Base-by-base conservation (phyloP, 805 yeast genomes). In the Citeromyces matritensis region DNA sequence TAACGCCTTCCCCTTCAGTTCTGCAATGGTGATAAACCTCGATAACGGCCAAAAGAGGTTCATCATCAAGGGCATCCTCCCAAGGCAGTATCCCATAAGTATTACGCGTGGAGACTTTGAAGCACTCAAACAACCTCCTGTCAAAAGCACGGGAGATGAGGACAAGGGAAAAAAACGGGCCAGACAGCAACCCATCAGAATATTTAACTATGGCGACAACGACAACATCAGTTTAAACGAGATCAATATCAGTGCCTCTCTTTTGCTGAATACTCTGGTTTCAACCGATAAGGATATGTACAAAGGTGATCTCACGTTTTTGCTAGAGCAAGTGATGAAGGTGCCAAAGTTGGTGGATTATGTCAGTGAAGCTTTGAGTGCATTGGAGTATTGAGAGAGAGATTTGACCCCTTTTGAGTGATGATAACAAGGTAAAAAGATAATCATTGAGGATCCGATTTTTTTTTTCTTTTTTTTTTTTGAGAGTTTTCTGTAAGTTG, bases 61-160 rank as follows among this genome's bases (percentile, higher is more conserved):
- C 46, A 83, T 91, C 28, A 91, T 91, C 45, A 82, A 82, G 53
- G 97, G 98, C 9, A 82, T 91, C 35, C 85, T 81, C 49, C 97
- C 98, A 17, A 69, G 98, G 43, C 60, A 60, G 30, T 59, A 53
- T 30, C 65, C 76, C 2, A 75, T 77, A 23, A 55, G 53, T 31
- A 44, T 66, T 4, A 56, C 51, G 31, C 60, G 57, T 8, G 74
- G 70, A 3, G 64, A 63, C 31, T 38, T 39, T 21, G 65, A 60
- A 21, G 65, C 69, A 15, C 40, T 41, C 32, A 46, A 42, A 30
- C 42, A 12, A 19, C 30, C 27, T n/a, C 35, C 21, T 25, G 29
- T 35, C 10, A 29, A 24, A 12, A 39, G 38, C 5, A 29, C 24
- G 10, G 37, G 30, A 10, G 25, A 30, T 13, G 43, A 42, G 27